Evolutionary conservation across 768 basidiomycete species (phyloP), one percentile per base, ranked within the genome.

Genomic region (Lenzites betulinus): DNA sequence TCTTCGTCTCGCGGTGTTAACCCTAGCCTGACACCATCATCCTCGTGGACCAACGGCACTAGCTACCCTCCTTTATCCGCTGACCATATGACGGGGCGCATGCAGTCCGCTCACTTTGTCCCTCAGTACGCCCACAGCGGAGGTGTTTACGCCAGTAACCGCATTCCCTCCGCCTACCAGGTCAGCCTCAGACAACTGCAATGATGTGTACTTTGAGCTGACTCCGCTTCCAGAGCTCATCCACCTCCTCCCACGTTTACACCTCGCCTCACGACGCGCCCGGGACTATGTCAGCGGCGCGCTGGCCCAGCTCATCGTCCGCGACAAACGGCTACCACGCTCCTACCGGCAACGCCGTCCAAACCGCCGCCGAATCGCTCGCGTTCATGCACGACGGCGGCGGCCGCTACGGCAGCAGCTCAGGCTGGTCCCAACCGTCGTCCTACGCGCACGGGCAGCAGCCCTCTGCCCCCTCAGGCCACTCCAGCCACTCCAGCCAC

Each of bases 301-400:
- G 62, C 20, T 63, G 62, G 62, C 48, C 36, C 18, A 9, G 42
- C n/a, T 16, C 18, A 35, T 35, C 62, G n/a, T 35, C 57, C 13
- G 12, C 48, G n/a, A 36, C 52, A 18, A 64, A 54, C 41, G 63
- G 62, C 12, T 59, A 62, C 20, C 55, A 58, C 36, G 36, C 63
- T 0, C 6, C 51, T 7, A 12, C 49, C 22, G 55, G 50, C 20
- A 60, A 52, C 35, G 54, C 63, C 7, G 52, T 58, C 15, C 60
- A 58, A 15, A 35, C 61, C 4, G 65, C 62, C 15, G 65, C 65
- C 1, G 62, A 66, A 56, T 66, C 65, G 2, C 62, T 66, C 16
- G 59, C 65, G 0, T 63, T 50, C 38, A 52, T 64, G 60, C 63
- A 64, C 35, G 63, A 61, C 35, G 25, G 39, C 18, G 58, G 58